These are phyloP conservation scores for Cardamine chenopodiifolia DNA, from an alignment of 345 rosid species.

Conservation along the genomic window DNA sequence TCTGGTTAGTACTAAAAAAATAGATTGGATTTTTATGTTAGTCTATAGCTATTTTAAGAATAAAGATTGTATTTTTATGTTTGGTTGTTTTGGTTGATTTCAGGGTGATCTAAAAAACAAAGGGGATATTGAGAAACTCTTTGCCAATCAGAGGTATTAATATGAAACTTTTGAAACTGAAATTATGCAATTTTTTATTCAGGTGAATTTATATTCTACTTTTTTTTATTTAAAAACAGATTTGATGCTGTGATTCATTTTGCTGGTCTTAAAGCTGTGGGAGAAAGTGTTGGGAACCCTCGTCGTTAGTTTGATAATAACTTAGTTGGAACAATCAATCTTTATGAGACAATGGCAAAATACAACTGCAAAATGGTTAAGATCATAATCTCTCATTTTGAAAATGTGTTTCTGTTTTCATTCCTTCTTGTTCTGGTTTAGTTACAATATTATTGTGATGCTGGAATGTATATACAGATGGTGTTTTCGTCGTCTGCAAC, in stretches of 20 bases:
- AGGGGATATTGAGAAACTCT: conserved; percentile 83
- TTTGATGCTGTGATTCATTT: conserved; percentile 95
- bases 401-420: not conserved
- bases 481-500: conserved; percentile 99
- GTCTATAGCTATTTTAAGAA: not conserved
- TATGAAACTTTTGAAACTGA: conserved; percentile 1
- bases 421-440: not conserved
- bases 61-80: not conserved
- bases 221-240: conserved; percentile 44
- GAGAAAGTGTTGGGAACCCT: conserved; percentile 81
- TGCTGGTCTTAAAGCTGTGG: conserved; percentile 94
- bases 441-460: conserved; percentile 12
- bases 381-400: not conserved
- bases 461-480: conserved; percentile 47
- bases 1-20: conserved; percentile 48
- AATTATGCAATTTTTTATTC: not conserved
- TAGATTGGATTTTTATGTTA: conserved; percentile 2
- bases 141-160: conserved; percentile 60
- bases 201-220: not conserved
- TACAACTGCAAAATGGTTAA: conserved; percentile 70
- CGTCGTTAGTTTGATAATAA: conserved; percentile 82
- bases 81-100: conserved; percentile 28
- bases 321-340: conserved; percentile 74
- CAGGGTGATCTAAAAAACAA: conserved; percentile 93
- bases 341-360: conserved; percentile 72